Evolutionary conservation across 2,329 filamentous ascomycete species (phyloP).

Genomic region (Fusarium sarcochroum): DNA sequence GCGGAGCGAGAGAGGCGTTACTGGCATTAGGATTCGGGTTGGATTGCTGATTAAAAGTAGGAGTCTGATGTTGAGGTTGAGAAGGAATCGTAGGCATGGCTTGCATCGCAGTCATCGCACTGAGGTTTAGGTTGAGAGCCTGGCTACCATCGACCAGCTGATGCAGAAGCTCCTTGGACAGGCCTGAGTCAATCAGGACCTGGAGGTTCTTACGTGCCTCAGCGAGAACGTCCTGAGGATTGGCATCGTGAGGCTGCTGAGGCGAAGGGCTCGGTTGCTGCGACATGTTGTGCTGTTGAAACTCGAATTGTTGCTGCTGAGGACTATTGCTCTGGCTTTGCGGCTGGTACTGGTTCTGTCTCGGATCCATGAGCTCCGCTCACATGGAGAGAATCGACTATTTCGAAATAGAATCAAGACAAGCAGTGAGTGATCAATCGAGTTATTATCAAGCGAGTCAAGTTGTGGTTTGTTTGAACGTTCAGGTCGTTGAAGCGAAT

Average conservation of each 20-base stretch:
- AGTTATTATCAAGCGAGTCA: neutral
- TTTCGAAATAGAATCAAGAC: slow-evolving; percentile 31
- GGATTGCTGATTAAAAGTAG: slow-evolving; percentile 29
- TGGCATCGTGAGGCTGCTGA: slow-evolving; percentile 52
- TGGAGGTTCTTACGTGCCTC: slow-evolving; percentile 63
- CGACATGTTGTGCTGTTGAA: slow-evolving; percentile 44
- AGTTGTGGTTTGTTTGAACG: slow-evolving; percentile 2
- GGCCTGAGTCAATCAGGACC: slow-evolving; percentile 61
- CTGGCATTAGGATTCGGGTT: slow-evolving; percentile 42
- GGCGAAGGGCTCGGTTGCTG: slow-evolving; percentile 46
- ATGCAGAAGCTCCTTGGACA: slow-evolving; percentile 60
- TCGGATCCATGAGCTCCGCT: slow-evolving; percentile 53
- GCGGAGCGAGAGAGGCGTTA: slow-evolving; percentile 44
- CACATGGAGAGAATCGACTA: slow-evolving; percentile 49
- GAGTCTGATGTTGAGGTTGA: slow-evolving; percentile 41
- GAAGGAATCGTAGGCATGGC: slow-evolving; percentile 29
- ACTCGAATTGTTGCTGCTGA: slow-evolving; percentile 44
- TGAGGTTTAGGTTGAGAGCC: slow-evolving; percentile 49
- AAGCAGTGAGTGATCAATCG: slow-evolving; percentile 11
- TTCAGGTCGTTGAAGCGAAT: slow-evolving; percentile 36
- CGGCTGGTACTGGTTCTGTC: slow-evolving; percentile 33
- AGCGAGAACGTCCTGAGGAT: slow-evolving; percentile 60
- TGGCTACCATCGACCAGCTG: slow-evolving; percentile 58
- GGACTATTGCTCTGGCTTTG: slow-evolving; percentile 46
- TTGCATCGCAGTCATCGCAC: slow-evolving; percentile 34